phyloP scores from a whole-genome alignment of 2,329 filamentous ascomycete genomes.

The Epichloe amarillans region DNA sequence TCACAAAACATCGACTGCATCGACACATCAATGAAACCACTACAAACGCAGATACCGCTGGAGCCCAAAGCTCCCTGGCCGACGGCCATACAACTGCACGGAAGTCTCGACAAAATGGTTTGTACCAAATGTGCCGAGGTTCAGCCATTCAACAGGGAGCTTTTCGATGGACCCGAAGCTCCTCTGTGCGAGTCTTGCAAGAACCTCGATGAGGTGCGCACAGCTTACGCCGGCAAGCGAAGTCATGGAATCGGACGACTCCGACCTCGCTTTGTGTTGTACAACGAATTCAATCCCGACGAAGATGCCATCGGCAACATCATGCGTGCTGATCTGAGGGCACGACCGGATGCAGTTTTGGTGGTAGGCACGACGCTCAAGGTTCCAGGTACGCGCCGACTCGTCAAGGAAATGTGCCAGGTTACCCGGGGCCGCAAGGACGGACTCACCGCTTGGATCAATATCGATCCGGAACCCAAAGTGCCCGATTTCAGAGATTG shows the following conservation, averaged over 20 bases:
- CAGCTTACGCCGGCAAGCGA: slow-evolving; percentile 64
- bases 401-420: slow-evolving; percentile 82
- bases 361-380: slow-evolving; percentile 94
- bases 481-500: slow-evolving; percentile 79
- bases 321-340: slow-evolving; percentile 70
- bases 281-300: slow-evolving; percentile 95
- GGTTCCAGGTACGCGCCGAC: slow-evolving; percentile 78
- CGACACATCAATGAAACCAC: slow-evolving; percentile 68
- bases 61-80: slow-evolving; percentile 83
- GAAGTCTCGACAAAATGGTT: slow-evolving; percentile 88
- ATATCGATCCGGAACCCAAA: slow-evolving; percentile 71
- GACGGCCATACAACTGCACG: slow-evolving; percentile 82
- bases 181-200: slow-evolving; percentile 68
- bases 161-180: slow-evolving; percentile 75
- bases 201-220: slow-evolving; percentile 62
- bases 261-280: slow-evolving; percentile 85
- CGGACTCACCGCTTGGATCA: slow-evolving; percentile 88
- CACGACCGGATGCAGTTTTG: slow-evolving; percentile 78
- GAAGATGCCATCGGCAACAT: slow-evolving; percentile 92
- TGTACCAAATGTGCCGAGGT: slow-evolving; percentile 84
- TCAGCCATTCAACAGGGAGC: slow-evolving; percentile 57
- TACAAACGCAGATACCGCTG: slow-evolving; percentile 70
- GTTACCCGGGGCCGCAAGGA: slow-evolving; percentile 71
- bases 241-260: slow-evolving; percentile 87
- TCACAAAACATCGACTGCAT: slow-evolving; percentile 96